Evolutionary conservation across 139 green algal species (phyloP), one percentile per base, ranked within the genome.

Genomic region (Gonium pectorale): DNA sequence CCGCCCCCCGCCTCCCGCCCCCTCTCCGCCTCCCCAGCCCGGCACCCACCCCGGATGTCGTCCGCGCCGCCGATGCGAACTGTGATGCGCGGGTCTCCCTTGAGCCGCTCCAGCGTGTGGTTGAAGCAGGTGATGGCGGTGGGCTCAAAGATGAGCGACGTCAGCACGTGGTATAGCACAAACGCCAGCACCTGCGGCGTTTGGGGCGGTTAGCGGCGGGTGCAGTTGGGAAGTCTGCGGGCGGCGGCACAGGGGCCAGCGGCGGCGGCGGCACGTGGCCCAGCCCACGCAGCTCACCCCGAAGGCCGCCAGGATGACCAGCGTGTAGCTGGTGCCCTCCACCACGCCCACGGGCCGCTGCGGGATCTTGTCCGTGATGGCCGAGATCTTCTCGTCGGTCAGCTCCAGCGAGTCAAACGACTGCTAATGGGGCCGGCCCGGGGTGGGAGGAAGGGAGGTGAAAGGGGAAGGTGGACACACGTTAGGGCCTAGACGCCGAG

Each of bases 351-450:
- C 90, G 3, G 97, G 97, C 24, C 91, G 88, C 85, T 98, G 93
- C 1, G 97, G 96, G 44, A 99, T 99, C 79, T 97, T 91, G 83
- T 99, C 96, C 2, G 96, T 99, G 86, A 99, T 97, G 63, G 90
- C 77, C 19, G 89, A 72, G 33, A 93, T 92, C 62, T 90, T 90
- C 67, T 94, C 92, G 21, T 93, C 51, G 2, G 91, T 94, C 49
- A 94, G 49, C 80, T 94, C 90, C 73, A 95, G 63, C 2, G 84
- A 88, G 85, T 95, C 91, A 66, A 84, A 87, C 31, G 51, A 6
- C 81, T 86, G 82, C 3, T 33, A 13, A 17, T 44, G 13, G 33
- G 33, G n/a, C 35, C 24, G 27, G 35, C 7, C 46, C 31, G 46
- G 49, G 71, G 26, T 24, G 11, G n/a, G 62, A 38, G 37, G 35